Evolutionary conservation across 768 basidiomycete genomes (phyloP), one percentile per base, ranked within the genome.

Genomic region (Trametes maxima): DNA sequence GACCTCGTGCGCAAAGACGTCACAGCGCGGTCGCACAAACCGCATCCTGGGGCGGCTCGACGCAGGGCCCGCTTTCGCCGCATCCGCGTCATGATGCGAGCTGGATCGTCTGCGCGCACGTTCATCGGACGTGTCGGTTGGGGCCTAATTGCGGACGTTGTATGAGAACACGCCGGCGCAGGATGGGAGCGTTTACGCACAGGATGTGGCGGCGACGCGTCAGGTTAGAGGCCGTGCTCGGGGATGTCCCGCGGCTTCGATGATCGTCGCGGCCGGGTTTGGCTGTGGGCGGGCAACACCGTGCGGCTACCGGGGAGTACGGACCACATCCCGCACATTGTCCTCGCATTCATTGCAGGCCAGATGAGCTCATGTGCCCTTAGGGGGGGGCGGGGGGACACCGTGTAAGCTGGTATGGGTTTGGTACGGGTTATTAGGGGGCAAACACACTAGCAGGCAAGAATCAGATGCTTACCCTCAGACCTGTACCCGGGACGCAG

Each of bases 191-290:
- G 28, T 33, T 33, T 33, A 33, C 28, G 28, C 28, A 33, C 28
- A 33, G 28, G 28, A 33, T 33, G 28, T 33, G 28, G 28, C 28
- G 28, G 28, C 28, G 28, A 8, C 28, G 28, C 28, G 28, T 33
- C 28, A 33, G 28, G 28, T 33, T 33, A 33, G 28, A 33, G 28
- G 28, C 28, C 28, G 28, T 33, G 28, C 28, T 33, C 28, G 28
- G 28, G 28, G 28, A 33, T 33, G 28, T 22, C 45, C 45, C 45
- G 45, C 45, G 45, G 11, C 45, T 46, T 46, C 21, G 21, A 46
- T 39, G 55, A 57, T 57, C 55, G 55, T 57, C 55, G 55, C 16
- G 5, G 37, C 55, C 55, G 1, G 13, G 19, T 46, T 45, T 24
- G 21, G 54, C 28, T 17, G 44, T 37, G 45, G 45, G 6, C 45